Evolutionary conservation across 306 rosid species (phyloP).

Genomic region (Oxytropis ochrocephala): DNA sequence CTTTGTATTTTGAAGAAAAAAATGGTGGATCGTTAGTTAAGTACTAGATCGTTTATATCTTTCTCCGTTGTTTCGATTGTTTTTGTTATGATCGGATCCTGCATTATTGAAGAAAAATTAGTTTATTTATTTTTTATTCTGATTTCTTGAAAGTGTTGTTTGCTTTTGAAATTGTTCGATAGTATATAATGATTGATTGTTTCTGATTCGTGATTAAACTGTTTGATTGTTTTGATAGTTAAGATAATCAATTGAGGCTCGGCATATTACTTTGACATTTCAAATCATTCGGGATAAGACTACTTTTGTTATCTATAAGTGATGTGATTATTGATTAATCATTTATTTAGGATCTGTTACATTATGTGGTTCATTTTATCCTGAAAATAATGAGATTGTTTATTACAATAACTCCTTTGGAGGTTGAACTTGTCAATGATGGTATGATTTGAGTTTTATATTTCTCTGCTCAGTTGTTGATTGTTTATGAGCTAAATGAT

Average conservation of each 20-base stretch:
- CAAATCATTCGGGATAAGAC: too few relatives aligned
- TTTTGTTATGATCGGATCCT: not conserved
- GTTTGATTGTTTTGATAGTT: not conserved
- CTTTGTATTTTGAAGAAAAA: not conserved
- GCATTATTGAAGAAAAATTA: not conserved
- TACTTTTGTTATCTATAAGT: not conserved
- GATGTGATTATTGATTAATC: not conserved
- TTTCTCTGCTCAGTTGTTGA: not conserved
- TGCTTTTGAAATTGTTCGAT: not conserved
- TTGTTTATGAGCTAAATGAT: not conserved
- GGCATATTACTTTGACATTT: not conserved
- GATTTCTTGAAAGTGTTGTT: not conserved
- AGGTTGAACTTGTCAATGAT: not conserved
- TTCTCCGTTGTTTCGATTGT: not conserved
- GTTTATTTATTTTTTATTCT: not conserved
- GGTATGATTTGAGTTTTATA: not conserved
- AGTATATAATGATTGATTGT: not conserved
- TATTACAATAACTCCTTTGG: not conserved
- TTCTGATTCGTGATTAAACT: not conserved
- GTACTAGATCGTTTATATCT: not conserved
- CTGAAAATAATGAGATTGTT: not conserved
- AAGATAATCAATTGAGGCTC: not conserved
- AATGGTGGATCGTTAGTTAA: too few relatives aligned
- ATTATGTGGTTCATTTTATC: not conserved
- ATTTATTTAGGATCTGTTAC: not conserved